Conservation (phyloP, 768 basidiomycete genomes). For the Coprinopsis strossmayeri region DNA sequence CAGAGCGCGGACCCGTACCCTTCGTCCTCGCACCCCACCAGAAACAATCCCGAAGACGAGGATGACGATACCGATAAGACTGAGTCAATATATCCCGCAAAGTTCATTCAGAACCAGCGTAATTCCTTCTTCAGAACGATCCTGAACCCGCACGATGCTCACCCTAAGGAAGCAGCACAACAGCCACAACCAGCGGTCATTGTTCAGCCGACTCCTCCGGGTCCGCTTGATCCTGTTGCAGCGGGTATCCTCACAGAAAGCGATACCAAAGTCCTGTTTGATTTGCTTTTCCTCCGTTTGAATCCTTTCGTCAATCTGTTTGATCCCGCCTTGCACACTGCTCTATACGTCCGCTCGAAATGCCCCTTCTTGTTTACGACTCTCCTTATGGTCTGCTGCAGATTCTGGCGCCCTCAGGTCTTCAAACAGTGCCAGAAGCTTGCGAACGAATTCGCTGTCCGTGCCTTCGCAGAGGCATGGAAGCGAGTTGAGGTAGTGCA, state of each 20-base stretch:
- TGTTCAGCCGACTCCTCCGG: constrained; percentile 27
- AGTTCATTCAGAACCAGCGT: constrained; percentile 65
- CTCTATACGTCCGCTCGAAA: constrained; percentile 69
- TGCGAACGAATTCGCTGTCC: constrained; percentile 66
- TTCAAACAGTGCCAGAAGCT: constrained; percentile 67
- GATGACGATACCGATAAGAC: constrained; percentile 56
- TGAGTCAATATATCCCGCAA: constrained; percentile 65
- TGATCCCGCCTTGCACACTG: constrained; percentile 80
- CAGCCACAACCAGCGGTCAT: not conserved
- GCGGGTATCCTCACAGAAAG: constrained; percentile 65
- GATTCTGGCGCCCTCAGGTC: constrained; percentile 68
- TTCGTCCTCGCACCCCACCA: constrained; percentile 21
- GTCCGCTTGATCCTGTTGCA: constrained; percentile 61
- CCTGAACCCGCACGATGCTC: constrained; percentile 62
- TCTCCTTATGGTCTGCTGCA: constrained; percentile 77
- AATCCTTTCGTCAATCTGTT: constrained; percentile 89
- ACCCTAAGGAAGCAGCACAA: constrained; percentile 7
- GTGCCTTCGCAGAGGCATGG: constrained; percentile 73
- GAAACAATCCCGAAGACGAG: constrained; percentile 53
- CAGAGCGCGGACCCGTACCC: constrained; percentile 14
- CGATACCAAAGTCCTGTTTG: constrained; percentile 68
- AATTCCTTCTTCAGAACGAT: constrained; percentile 82
- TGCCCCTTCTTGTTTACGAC: constrained; percentile 83
- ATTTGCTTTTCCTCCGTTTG: constrained; percentile 72
- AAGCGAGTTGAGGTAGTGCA: constrained; percentile 85